These are phyloP conservation scores for Brasilioporus rufonigricans DNA, from an alignment of 768 basidiomycete species.

Conservation along the genomic window DNA sequence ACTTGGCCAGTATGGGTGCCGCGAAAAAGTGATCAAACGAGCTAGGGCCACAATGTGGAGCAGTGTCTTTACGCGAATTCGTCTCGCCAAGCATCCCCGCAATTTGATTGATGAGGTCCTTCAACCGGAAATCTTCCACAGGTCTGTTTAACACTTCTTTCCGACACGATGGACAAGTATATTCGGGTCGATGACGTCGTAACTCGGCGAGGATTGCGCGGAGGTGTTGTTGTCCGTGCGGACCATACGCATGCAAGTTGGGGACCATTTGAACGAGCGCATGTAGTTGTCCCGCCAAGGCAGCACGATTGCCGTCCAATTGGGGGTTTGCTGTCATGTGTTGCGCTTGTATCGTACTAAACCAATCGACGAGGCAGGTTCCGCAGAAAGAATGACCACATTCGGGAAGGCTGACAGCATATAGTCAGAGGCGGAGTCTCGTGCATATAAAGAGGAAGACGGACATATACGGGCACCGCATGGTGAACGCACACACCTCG, in stretches of 20 bases:
- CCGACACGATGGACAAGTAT: constrained; percentile 70
- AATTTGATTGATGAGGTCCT: constrained; percentile 52
- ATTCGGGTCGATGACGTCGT: constrained; percentile 43
- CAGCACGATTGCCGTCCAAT: constrained; percentile 35
- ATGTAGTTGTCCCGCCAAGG: constrained; percentile 16
- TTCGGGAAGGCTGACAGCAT: constrained; percentile 45
- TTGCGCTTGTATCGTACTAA: constrained; percentile 45
- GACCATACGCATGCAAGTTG: constrained; percentile 18
- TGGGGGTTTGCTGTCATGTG: constrained; percentile 48
- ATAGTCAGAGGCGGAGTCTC: not conserved
- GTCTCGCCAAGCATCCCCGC: constrained; percentile 47
- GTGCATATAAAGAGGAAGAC: constrained; percentile 23
- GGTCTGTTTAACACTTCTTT: constrained; percentile 47
- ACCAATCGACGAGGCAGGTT: constrained; percentile 56
- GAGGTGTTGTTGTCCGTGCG: constrained; percentile 16
- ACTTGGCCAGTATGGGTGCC: constrained; percentile 2
- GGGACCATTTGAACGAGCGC: constrained; percentile 20
- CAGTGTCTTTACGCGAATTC: constrained; percentile 31
- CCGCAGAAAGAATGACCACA: constrained; percentile 75
- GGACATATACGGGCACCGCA: constrained; percentile 69
- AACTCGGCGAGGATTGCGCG: constrained; percentile 18
- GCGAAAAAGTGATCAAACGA: constrained; percentile 52
- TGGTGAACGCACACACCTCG: constrained; percentile 59
- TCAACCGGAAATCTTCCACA: constrained; percentile 59
- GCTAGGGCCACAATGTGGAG: constrained; percentile 6